Evolutionary conservation across 331 rosid genomes (phyloP).

Genomic region (Dryas integrifolia): DNA sequence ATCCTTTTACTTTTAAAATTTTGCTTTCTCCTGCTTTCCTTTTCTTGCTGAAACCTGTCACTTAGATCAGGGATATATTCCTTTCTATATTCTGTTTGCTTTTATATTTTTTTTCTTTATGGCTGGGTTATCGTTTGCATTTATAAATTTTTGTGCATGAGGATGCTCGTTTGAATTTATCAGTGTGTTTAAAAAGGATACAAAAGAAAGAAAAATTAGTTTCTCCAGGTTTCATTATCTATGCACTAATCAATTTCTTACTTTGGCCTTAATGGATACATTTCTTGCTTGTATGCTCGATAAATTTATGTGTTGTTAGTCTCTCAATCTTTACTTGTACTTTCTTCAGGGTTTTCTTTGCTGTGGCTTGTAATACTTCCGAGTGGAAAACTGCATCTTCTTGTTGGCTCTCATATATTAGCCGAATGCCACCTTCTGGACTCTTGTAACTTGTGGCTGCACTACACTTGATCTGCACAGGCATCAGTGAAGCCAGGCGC

Average conservation of each 20-base stretch:
- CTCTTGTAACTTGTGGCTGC: neutral
- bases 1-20: neutral
- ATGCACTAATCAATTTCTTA: neutral
- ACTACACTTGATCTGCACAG: neutral
- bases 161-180: neutral
- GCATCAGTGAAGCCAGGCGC: neutral
- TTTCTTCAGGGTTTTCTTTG: constrained; percentile 7
- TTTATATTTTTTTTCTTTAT: neutral
- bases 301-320: neutral
- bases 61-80: neutral
- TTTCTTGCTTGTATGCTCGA: neutral
- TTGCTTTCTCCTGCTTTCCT: neutral
- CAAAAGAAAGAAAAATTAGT: neutral
- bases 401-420: neutral
- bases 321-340: neutral
- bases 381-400: neutral
- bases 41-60: neutral
- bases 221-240: neutral
- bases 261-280: neutral
- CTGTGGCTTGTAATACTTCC: neutral
- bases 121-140: neutral
- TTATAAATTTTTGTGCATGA: neutral
- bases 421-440: neutral
- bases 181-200: neutral
- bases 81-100: neutral